Evolutionary conservation across 1,284 basidiomycete genomes (phyloP), one percentile per base, ranked within the genome.

Genomic region (Agaricales sp.): DNA sequence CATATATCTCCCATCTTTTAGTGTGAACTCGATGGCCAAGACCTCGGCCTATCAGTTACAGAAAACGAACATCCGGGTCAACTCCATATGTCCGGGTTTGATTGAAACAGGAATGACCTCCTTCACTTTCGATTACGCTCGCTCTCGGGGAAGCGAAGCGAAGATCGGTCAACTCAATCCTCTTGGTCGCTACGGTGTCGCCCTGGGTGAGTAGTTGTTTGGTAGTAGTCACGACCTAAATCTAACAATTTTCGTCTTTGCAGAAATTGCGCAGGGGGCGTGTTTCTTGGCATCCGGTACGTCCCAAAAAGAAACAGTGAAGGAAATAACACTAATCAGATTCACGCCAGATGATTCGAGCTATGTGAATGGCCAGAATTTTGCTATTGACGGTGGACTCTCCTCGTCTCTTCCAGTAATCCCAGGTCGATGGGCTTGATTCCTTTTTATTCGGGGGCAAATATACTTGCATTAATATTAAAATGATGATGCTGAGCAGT

Each of bases 31-130:
- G 8, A 43, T 46, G 4, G 41, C 25, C 50, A 23, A 18, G 35
- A 8, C 53, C 89, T 84, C 4, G 88, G 93, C 25, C 90, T 92
- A 63, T 90, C 82, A 43, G 78, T 96, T 35, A 35, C 30, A 80
- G 52, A 82, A 77, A 55, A 83, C 81, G 1, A 87, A 92, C 62
- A 75, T 97, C 53, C 83, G 93, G 35, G 85, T 95, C 54, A 96
- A 96, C 64, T 78, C 87, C n/a, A 80, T 96, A 54, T 94, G 91
- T 59, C 93, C 93, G 1, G 93, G 93, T 18, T 66, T 96, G 46
- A 92, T 96, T 57, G 87, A 94, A 67, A 94, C 91, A 1, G 86
- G 83, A 30, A 92, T 94, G 89, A 93, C 92, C 0, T 66, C 66
- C 48, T 59, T 59, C 4, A 74, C 82, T 16, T 96, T 96, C 57